Evolutionary conservation across 768 basidiomycete genomes (phyloP).

Genomic region (Termitomyces sp.): DNA sequence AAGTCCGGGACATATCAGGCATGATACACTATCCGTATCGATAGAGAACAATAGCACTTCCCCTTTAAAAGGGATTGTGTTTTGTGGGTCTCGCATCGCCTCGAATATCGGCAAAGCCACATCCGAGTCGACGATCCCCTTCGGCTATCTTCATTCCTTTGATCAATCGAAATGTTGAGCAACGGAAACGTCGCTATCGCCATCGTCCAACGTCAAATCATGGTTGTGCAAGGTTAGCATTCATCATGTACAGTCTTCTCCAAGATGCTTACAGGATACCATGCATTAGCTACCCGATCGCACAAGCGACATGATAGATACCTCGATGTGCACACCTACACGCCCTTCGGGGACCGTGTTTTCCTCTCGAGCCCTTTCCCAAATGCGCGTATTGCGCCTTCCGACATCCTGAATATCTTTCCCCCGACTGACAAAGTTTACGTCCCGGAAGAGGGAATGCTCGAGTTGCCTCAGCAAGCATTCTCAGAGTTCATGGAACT

Average conservation of each 20-base stretch:
- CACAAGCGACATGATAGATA: constrained; percentile 55
- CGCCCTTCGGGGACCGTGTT: constrained; percentile 61
- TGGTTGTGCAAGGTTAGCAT: constrained; percentile 63
- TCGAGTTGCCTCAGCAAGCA: constrained; percentile 61
- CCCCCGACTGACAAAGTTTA: constrained; percentile 37
- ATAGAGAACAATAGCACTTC: not conserved
- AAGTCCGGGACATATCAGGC: not conserved
- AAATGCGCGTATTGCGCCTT: constrained; percentile 57
- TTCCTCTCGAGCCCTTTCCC: constrained; percentile 64
- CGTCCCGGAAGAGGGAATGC: constrained; percentile 45
- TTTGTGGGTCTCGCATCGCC: not conserved
- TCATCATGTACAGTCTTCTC: constrained; percentile 1
- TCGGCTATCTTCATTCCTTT: not conserved
- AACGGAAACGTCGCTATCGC: constrained; percentile 67
- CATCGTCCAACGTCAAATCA: constrained; percentile 64
- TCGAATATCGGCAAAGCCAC: not conserved
- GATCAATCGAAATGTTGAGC: constrained; percentile 36
- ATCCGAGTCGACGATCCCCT: not conserved
- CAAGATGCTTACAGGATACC: not conserved
- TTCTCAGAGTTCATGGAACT: constrained; percentile 59
- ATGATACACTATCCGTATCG: not conserved
- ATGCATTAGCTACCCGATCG: constrained; percentile 47
- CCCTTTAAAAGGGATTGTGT: not conserved
- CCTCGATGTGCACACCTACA: constrained; percentile 65
- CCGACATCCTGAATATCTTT: constrained; percentile 61